phyloP scores from a whole-genome alignment of 768 basidiomycete species.

The Galerina marginata region DNA sequence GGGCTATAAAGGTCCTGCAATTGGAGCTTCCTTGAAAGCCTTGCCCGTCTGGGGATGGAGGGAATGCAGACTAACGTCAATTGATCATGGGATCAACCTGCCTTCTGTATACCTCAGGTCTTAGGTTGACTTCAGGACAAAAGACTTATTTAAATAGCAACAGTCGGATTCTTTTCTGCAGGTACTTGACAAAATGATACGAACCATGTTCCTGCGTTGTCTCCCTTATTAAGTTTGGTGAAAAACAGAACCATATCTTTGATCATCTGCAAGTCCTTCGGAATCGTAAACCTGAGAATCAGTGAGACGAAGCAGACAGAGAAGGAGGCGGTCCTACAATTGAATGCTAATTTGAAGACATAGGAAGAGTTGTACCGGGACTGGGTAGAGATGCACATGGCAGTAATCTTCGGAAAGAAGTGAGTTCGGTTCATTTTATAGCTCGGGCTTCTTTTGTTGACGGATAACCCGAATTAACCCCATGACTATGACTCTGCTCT shows the following conservation, averaged over 20 bases:
- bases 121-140: too few species aligned
- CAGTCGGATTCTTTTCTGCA: neutral
- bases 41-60: too few species aligned
- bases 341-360: conserved; percentile 3
- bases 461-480: conserved; percentile 22
- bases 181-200: neutral
- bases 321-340: conserved; percentile 10
- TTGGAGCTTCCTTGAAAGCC: too few species aligned
- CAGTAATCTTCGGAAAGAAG: conserved; percentile 17
- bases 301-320: conserved; percentile 19
- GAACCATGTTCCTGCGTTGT: neutral
- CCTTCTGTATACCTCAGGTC: too few species aligned
- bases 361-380: neutral
- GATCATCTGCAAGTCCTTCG: conserved; percentile 19
- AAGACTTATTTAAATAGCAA: too few species aligned
- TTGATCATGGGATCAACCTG: too few species aligned
- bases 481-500: conserved; percentile 16
- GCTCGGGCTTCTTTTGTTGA: conserved; percentile 3
- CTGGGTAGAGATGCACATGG: conserved; percentile 22
- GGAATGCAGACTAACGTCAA: too few species aligned
- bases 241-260: conserved; percentile 18
- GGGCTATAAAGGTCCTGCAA: too few species aligned
- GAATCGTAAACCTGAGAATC: conserved; percentile 17
- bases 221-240: conserved; percentile 11
- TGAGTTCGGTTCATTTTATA: conserved; percentile 19